phyloP scores from a whole-genome alignment of 2,329 filamentous ascomycete genomes.

The Colletotrichum lupini region DNA sequence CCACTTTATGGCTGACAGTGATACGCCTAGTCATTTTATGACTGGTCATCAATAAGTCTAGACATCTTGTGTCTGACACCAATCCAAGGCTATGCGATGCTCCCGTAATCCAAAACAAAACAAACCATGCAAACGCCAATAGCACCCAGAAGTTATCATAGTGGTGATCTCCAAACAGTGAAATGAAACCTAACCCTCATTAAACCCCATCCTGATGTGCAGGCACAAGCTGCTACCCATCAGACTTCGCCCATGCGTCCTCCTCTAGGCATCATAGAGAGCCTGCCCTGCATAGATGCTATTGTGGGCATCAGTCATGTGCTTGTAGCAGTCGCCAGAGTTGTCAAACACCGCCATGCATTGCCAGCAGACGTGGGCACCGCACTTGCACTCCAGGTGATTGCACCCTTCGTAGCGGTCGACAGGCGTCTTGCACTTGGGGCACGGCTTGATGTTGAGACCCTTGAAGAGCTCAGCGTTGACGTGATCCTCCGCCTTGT shows the following conservation, averaged over 20 bases:
- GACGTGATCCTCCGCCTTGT: constrained; percentile 42
- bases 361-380: constrained; percentile 59
- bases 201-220: not conserved
- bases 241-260: not conserved
- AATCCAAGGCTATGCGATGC: not conserved
- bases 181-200: not conserved
- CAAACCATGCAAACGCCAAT: not conserved
- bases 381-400: constrained; percentile 57
- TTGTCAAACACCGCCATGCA: constrained; percentile 51
- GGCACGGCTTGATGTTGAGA: constrained; percentile 48
- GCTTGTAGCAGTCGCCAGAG: not conserved
- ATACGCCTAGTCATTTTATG: too few relatives aligned
- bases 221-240: not conserved
- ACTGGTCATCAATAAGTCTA: not conserved
- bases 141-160: not conserved
- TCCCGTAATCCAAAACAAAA: not conserved
- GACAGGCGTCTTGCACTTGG: constrained; percentile 50
- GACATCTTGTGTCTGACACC: not conserved
- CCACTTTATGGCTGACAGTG: too few relatives aligned
- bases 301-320: not conserved
- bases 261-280: not conserved
- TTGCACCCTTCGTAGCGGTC: constrained; percentile 58
- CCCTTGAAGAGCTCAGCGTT: constrained; percentile 47
- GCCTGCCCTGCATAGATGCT: not conserved
- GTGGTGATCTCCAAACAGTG: not conserved